These are phyloP conservation scores for Ganoderma meredithae DNA, from an alignment of 1,284 basidiomycete species.

Conservation along the genomic window DNA sequence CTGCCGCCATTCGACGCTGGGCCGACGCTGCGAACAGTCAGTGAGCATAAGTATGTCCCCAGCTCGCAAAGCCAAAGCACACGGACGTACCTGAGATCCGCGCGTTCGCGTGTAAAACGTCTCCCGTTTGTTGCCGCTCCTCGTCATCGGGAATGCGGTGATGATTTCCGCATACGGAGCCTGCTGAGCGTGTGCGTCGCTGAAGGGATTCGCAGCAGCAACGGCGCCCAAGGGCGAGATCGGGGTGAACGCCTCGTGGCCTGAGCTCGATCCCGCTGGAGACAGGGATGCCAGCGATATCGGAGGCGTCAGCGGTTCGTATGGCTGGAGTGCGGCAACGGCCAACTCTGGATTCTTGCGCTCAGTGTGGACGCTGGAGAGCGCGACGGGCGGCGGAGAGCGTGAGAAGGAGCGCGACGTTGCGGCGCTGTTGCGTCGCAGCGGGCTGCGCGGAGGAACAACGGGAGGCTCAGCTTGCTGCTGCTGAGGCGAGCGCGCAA, in stretches of 20 bases:
- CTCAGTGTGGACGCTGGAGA: slow-evolving; percentile 20
- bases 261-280: slow-evolving; percentile 25
- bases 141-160: slow-evolving; percentile 11
- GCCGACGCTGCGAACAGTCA: slow-evolving; percentile 22
- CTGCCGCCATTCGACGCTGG: slow-evolving; percentile 31
- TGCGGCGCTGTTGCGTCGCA: slow-evolving; percentile 41
- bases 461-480: slow-evolving; percentile 25
- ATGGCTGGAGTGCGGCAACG: slow-evolving; percentile 22
- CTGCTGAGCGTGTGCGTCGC: slow-evolving; percentile 11
- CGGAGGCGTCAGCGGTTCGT: slow-evolving; percentile 52
- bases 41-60: background rate
- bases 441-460: slow-evolving; percentile 48
- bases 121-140: slow-evolving; percentile 16
- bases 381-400: slow-evolving; percentile 19
- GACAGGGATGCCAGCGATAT: slow-evolving; percentile 47
- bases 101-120: slow-evolving; percentile 29
- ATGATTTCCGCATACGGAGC: background rate
- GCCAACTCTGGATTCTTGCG: slow-evolving; percentile 12
- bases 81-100: slow-evolving; percentile 26
- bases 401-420: slow-evolving; percentile 23
- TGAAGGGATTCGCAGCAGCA: slow-evolving; percentile 17
- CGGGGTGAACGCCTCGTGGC: slow-evolving; percentile 21
- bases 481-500: slow-evolving; percentile 43
- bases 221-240: background rate
- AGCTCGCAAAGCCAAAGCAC: background rate